Evolutionary conservation across 768 basidiomycete genomes (phyloP).

Genomic region (Phlegmacium glaucopus): DNA sequence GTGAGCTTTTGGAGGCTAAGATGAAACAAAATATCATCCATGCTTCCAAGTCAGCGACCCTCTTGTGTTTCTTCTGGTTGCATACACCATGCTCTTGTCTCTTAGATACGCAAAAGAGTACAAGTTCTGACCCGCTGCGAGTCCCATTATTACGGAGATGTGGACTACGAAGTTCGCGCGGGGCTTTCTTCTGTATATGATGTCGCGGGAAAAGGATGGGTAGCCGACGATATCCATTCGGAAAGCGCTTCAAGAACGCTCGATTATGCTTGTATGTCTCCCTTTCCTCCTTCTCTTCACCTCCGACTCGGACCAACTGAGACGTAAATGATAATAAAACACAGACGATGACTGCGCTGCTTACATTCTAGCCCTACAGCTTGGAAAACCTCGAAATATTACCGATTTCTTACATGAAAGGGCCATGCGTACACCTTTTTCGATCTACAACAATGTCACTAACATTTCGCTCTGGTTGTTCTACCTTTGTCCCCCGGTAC

Average conservation of each 20-base stretch:
- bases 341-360: constrained; percentile 81
- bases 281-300: neutral
- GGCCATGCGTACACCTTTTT: constrained; percentile 52
- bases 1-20: too few relatives aligned
- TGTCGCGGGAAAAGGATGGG: constrained; percentile 56
- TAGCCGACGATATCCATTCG: constrained; percentile 74
- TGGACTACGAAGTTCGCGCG: constrained; percentile 80
- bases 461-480: too few relatives aligned
- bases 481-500: too few relatives aligned
- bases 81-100: too few relatives aligned
- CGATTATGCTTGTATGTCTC: constrained; percentile 68
- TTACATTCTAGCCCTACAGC: constrained; percentile 52
- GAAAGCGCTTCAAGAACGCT: constrained; percentile 78
- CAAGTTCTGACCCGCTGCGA: too few relatives aligned
- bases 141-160: too few relatives aligned
- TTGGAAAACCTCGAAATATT: constrained; percentile 49
- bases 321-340: too few relatives aligned
- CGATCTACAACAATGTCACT: constrained; percentile 63
- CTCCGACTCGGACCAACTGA: too few relatives aligned
- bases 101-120: too few relatives aligned
- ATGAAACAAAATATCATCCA: too few relatives aligned
- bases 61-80: too few relatives aligned
- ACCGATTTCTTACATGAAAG: constrained; percentile 50
- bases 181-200: constrained; percentile 70
- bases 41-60: too few relatives aligned